phyloP scores from a whole-genome alignment of 2,329 filamentous ascomycete species.

The Aspergillus awamori region DNA sequence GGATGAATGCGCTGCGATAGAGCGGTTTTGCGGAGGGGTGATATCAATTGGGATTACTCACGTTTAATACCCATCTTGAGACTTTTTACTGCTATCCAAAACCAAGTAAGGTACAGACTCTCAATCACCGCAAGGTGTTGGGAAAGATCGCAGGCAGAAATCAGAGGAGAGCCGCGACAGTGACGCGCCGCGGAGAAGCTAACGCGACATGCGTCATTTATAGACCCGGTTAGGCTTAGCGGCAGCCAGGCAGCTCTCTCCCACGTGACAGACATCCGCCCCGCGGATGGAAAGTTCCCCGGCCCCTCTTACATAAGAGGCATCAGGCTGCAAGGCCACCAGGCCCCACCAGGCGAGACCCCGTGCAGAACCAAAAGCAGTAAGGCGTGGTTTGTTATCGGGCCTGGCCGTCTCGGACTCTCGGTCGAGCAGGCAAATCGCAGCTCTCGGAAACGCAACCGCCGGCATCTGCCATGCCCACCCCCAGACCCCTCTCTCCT shows the following conservation, averaged over 20 bases:
- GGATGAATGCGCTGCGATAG: conserved; percentile 61
- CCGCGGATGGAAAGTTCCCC: conserved; percentile 12
- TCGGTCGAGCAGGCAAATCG: conserved; percentile 16
- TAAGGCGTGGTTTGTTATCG: background rate
- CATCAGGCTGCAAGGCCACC: conserved; percentile 14
- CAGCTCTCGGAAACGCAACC: background rate
- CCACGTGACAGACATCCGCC: conserved; percentile 27
- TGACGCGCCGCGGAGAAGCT: conserved; percentile 20
- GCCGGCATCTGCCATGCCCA: conserved; percentile 8
- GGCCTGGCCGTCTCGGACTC: conserved; percentile 12
- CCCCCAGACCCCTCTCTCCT: conserved; percentile 4
- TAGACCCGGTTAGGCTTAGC: conserved; percentile 25
- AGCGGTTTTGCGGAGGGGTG: background rate
- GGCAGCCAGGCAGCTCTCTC: background rate
- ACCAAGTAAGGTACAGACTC: background rate
- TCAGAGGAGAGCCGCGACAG: conserved; percentile 8
- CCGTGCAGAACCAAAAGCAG: background rate
- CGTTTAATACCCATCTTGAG: conserved; percentile 56
- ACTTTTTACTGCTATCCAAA: background rate
- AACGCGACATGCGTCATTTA: conserved; percentile 26
- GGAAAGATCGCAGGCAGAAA: background rate
- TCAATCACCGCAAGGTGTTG: background rate
- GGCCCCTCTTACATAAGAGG: conserved; percentile 2
- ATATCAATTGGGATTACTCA: conserved; percentile 31
- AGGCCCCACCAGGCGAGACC: conserved; percentile 15